These are phyloP conservation scores for Rhodotorula graminis DNA, from an alignment of 768 basidiomycete genomes.

Conservation along the genomic window DNA sequence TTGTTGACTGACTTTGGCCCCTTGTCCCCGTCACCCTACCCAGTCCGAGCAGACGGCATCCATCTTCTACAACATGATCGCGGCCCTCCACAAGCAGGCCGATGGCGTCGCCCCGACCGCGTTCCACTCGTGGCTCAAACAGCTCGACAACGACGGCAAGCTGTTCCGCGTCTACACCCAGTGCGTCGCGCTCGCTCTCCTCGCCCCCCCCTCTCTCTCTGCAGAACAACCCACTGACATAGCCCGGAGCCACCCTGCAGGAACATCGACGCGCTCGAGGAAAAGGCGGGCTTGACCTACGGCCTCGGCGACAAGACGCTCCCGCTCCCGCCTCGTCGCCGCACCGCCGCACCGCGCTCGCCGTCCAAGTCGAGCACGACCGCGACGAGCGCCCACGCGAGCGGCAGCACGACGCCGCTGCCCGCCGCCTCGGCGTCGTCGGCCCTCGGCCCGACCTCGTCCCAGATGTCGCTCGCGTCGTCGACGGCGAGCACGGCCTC, in stretches of 20 bases:
- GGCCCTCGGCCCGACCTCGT: not conserved
- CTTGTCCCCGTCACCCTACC: not conserved
- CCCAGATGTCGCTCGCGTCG: not conserved
- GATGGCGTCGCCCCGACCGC: slow-evolving; percentile 68
- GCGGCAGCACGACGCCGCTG: not conserved
- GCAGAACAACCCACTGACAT: not conserved
- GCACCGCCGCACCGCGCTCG: not conserved
- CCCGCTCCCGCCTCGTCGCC: slow-evolving; percentile 12
- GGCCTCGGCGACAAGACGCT: slow-evolving; percentile 61
- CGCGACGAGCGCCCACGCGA: not conserved
- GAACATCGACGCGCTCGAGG: slow-evolving; percentile 84
- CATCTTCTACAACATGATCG: slow-evolving; percentile 84
- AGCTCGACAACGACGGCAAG: slow-evolving; percentile 67
- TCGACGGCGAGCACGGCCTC: not conserved
- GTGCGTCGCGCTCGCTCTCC: slow-evolving; percentile 26
- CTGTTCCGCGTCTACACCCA: slow-evolving; percentile 86
- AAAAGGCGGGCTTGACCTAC: slow-evolving; percentile 76
- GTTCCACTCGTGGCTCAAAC: slow-evolving; percentile 70
- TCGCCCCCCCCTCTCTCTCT: not conserved
- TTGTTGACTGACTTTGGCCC: not conserved
- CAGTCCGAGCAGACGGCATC: slow-evolving; percentile 71
- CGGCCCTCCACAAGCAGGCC: slow-evolving; percentile 68
- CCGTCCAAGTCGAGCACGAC: not conserved
- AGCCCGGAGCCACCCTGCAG: not conserved
- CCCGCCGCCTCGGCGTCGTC: not conserved